phyloP scores from a whole-genome alignment of 2,329 filamentous ascomycete species.

The Alternaria triticina region DNA sequence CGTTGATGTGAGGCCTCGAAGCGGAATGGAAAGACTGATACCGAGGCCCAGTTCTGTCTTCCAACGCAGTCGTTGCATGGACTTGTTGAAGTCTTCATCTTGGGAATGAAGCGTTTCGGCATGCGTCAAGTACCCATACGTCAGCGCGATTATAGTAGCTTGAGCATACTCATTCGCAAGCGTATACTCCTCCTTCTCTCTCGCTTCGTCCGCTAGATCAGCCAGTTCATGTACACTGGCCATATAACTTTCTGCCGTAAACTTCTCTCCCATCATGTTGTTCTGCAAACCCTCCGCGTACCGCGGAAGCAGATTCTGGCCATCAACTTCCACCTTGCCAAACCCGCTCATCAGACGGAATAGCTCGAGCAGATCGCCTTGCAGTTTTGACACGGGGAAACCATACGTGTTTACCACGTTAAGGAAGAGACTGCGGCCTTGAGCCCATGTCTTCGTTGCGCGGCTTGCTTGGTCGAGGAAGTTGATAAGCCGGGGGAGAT shows the following conservation, averaged over 20 bases:
- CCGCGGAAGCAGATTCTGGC: constrained; percentile 27
- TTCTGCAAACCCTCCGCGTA: constrained; percentile 32
- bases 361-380: constrained; percentile 42
- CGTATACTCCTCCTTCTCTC: constrained; percentile 18
- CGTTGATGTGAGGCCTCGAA: constrained; percentile 7
- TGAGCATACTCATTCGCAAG: constrained; percentile 32
- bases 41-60: constrained; percentile 34
- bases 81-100: constrained; percentile 23
- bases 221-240: constrained; percentile 21
- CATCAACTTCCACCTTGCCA: constrained; percentile 24
- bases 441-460: constrained; percentile 30
- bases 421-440: constrained; percentile 27
- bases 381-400: constrained; percentile 30
- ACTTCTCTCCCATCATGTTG: constrained; percentile 22
- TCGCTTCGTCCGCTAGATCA: constrained; percentile 26
- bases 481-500: constrained; percentile 43
- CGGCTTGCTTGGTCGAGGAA: constrained; percentile 38
- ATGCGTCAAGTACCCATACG: constrained; percentile 41
- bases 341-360: constrained; percentile 37
- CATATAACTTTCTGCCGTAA: constrained; percentile 27
- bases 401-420: constrained; percentile 32
- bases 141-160: constrained; percentile 36
- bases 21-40: constrained; percentile 24
- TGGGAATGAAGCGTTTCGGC: constrained; percentile 35
- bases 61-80: constrained; percentile 40